Evolutionary conservation across 345 rosid genomes (phyloP).

Genomic region (Iberis pinnata): DNA sequence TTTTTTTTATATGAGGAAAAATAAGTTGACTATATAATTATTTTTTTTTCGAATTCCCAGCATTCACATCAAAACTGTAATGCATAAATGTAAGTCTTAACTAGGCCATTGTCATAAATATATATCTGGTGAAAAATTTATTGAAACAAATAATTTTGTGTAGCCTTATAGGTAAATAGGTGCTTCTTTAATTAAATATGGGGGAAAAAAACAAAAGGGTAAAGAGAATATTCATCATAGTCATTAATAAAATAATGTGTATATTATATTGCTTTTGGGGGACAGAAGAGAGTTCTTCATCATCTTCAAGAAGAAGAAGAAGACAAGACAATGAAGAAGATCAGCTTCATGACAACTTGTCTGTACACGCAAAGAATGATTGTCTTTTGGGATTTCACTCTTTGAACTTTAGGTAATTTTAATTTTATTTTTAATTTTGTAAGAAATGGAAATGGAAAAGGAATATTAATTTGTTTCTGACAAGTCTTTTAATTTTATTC

Average conservation of each 20-base stretch:
- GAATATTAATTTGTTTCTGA: slow-evolving; percentile 33
- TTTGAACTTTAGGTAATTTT: slow-evolving; percentile 29
- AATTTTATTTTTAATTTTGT: neutral
- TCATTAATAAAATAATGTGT: neutral
- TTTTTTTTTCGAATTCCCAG: slow-evolving; percentile 7
- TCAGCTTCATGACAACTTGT: slow-evolving; percentile 32
- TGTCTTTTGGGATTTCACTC: slow-evolving; percentile 33
- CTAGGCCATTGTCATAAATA: slow-evolving; percentile 14
- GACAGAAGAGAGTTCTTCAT: slow-evolving; percentile 33
- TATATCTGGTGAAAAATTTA: slow-evolving; percentile 3
- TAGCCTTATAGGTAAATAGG: slow-evolving; percentile 16
- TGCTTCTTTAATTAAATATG: slow-evolving; percentile 14
- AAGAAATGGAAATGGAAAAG: slow-evolving; percentile 14
- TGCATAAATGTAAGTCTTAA: slow-evolving; percentile 2
- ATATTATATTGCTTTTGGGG: slow-evolving; percentile 4
- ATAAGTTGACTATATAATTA: neutral
- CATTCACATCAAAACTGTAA: slow-evolving; percentile 11
- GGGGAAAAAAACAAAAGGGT: slow-evolving; percentile 2
- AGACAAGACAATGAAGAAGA: slow-evolving; percentile 31
- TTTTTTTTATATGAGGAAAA: slow-evolving; percentile 4
- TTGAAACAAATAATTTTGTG: slow-evolving; percentile 14
- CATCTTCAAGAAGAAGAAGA: slow-evolving; percentile 32
- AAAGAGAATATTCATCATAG: slow-evolving; percentile 30
- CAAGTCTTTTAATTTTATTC: slow-evolving; percentile 28
- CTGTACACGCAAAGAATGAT: slow-evolving; percentile 36